A percentile compares a stretch with the other conserved stretches of the same genome.
Evolutionary conservation across 2,329 filamentous ascomycete genomes (phyloP).

Genomic region (Alternaria triticina): DNA sequence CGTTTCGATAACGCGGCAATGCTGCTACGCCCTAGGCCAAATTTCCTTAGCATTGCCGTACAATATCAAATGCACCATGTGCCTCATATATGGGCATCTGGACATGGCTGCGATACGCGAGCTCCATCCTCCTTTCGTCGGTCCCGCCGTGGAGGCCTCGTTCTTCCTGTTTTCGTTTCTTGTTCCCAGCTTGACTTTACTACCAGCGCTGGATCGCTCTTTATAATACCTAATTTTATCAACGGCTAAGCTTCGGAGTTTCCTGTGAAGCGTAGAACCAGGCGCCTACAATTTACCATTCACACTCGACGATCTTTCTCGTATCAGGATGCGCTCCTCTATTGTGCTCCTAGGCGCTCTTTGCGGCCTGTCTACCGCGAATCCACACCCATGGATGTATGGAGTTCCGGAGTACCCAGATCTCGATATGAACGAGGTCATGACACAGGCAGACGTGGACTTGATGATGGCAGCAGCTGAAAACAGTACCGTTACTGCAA

Average conservation of each 20-base stretch:
- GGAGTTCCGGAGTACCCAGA: slow-evolving; percentile 39
- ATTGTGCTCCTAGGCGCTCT: slow-evolving; percentile 27
- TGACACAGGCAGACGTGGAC: slow-evolving; percentile 32
- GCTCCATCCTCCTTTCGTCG: slow-evolving; percentile 1
- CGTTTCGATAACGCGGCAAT: slow-evolving; percentile 30
- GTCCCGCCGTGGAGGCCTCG: not conserved
- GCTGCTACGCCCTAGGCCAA: slow-evolving; percentile 25
- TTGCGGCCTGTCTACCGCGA: slow-evolving; percentile 27
- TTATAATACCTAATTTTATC: slow-evolving; percentile 17
- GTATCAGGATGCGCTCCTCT: slow-evolving; percentile 27
- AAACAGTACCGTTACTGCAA: slow-evolving; percentile 16
- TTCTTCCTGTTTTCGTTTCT: not conserved
- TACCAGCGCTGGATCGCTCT: slow-evolving; percentile 29
- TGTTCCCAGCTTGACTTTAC: not conserved
- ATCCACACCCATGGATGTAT: slow-evolving; percentile 42
- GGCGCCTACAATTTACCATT: not conserved
- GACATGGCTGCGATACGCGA: slow-evolving; percentile 3
- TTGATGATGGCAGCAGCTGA: slow-evolving; percentile 22
- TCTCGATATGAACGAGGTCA: slow-evolving; percentile 34
- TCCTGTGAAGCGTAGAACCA: not conserved
- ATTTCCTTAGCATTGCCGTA: slow-evolving; percentile 15
- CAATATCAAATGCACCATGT: slow-evolving; percentile 2
- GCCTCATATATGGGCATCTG: not conserved
- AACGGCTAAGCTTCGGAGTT: not conserved
- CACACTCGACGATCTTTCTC: not conserved